Evolutionary conservation across 768 basidiomycete genomes (phyloP).

Genomic region (Royoungia palumana): DNA sequence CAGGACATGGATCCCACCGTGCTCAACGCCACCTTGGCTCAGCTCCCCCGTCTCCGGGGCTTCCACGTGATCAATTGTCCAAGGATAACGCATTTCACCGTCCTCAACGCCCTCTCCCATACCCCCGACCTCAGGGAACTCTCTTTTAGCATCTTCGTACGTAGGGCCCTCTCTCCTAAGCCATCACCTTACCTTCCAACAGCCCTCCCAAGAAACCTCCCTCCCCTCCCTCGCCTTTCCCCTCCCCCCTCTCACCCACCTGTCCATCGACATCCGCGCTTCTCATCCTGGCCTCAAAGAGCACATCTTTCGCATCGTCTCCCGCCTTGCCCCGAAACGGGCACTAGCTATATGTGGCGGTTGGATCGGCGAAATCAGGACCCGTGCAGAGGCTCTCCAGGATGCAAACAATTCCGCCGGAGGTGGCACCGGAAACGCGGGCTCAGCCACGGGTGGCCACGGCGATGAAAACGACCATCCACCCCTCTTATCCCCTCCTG

Average conservation of each 20-base stretch:
- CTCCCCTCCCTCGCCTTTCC: conserved; percentile 15
- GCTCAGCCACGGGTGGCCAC: not conserved
- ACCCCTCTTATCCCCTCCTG: conserved; percentile 15
- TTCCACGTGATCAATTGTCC: conserved; percentile 63
- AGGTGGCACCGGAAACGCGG: too few relatives aligned
- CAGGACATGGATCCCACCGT: conserved; percentile 51
- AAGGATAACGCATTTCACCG: conserved; percentile 48
- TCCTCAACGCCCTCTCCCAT: conserved; percentile 43
- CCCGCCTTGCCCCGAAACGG: conserved; percentile 28
- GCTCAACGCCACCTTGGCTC: conserved; percentile 44
- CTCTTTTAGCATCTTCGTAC: conserved; percentile 57
- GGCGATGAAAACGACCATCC: conserved; percentile 1
- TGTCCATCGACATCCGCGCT: conserved; percentile 51
- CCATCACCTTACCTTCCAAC: not conserved
- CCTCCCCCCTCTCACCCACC: conserved; percentile 43
- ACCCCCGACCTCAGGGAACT: conserved; percentile 59
- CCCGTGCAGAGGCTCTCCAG: conserved; percentile 11
- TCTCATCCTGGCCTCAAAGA: conserved; percentile 20
- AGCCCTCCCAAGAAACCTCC: conserved; percentile 12
- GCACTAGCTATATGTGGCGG: conserved; percentile 29
- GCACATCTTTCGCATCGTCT: conserved; percentile 17
- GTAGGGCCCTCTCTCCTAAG: not conserved
- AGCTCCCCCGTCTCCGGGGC: conserved; percentile 51
- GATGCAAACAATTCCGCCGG: not conserved
- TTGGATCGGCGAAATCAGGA: conserved; percentile 35